Percentiles rank a stretch among this genome's conserved stretches.
phyloP scores from a whole-genome alignment of 2,329 filamentous ascomycete species.

The Botryosphaeria dothidea region DNA sequence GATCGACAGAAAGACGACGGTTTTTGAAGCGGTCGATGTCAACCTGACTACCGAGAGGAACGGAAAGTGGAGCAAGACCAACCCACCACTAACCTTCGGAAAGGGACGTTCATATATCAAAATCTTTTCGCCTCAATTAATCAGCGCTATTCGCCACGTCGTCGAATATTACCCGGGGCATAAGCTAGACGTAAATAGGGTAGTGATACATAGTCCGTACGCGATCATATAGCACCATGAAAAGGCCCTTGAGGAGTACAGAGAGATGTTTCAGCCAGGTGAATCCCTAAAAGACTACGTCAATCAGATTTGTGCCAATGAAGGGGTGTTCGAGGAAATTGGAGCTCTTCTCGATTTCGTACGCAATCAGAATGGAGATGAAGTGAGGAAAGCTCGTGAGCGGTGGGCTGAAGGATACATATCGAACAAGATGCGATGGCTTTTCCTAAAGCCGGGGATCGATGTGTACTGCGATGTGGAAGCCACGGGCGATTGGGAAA shows the following conservation, averaged over 20 bases:
- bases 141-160: slow-evolving; percentile 10
- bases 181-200: neutral
- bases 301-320: slow-evolving; percentile 1
- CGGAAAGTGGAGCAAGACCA: neutral
- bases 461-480: slow-evolving; percentile 21
- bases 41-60: neutral
- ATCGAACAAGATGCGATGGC: slow-evolving; percentile 21
- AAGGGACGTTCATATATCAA: slow-evolving; percentile 3
- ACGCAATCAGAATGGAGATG: slow-evolving; percentile 16
- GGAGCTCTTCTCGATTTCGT: slow-evolving; percentile 23
- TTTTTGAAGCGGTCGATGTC: slow-evolving; percentile 12
- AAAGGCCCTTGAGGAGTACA: slow-evolving; percentile 11
- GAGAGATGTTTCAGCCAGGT: neutral
- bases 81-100: neutral
- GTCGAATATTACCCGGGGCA: slow-evolving; percentile 20
- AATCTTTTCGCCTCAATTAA: slow-evolving; percentile 2
- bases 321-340: slow-evolving; percentile 22
- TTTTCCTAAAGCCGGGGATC: slow-evolving; percentile 21
- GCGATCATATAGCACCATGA: slow-evolving; percentile 19
- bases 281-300: neutral
- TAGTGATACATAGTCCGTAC: slow-evolving; percentile 18
- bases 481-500: slow-evolving; percentile 4
- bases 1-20: neutral
- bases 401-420: slow-evolving; percentile 7
- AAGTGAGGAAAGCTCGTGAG: slow-evolving; percentile 19